Conservation (phyloP, 805 yeast genomes). For the Yarrowia deformans region DNA sequence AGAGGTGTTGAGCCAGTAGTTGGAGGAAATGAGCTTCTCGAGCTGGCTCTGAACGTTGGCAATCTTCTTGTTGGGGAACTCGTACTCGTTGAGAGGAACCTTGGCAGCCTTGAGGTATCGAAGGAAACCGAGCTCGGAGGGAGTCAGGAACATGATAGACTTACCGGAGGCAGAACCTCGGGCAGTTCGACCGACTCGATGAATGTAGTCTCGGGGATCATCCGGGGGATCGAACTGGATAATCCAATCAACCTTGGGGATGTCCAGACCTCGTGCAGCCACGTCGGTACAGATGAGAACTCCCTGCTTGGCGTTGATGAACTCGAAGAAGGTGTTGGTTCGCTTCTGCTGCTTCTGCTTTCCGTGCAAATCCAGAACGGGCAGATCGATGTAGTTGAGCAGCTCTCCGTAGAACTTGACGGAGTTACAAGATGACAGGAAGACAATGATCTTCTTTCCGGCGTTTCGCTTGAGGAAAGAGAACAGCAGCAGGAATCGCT, state of each 20-base stretch:
- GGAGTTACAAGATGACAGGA: constrained; percentile 94
- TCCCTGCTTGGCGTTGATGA: constrained; percentile 96
- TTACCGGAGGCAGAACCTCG: constrained; percentile 84
- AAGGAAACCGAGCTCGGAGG: constrained; percentile 91
- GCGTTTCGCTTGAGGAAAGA: constrained; percentile 92
- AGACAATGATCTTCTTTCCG: constrained; percentile 88
- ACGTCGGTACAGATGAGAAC: constrained; percentile 95
- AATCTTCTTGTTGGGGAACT: constrained; percentile 90
- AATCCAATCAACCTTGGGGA: constrained; percentile 99
- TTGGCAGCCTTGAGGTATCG: constrained; percentile 95
- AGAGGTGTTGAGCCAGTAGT: constrained; percentile 89
- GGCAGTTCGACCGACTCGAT: constrained; percentile 99
- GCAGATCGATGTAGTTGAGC: constrained; percentile 93
- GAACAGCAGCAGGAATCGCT: constrained; percentile 85
- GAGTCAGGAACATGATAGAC: constrained; percentile 93
- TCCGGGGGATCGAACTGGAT: constrained; percentile 99
- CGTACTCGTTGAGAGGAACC: constrained; percentile 96
- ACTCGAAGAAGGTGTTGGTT: constrained; percentile 97
- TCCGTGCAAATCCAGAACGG: constrained; percentile 95
- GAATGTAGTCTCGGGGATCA: constrained; percentile 99
- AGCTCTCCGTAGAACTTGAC: constrained; percentile 96
- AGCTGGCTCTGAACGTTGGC: constrained; percentile 96
- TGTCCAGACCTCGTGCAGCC: constrained; percentile 98
- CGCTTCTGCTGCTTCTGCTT: constrained; percentile 98
- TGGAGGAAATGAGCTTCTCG: constrained; percentile 87